Percentiles rank a stretch among this genome's conserved stretches.
phyloP scores from a whole-genome alignment of 495 filamentous ascomycete species.

The Daldinia bambusicola region DNA sequence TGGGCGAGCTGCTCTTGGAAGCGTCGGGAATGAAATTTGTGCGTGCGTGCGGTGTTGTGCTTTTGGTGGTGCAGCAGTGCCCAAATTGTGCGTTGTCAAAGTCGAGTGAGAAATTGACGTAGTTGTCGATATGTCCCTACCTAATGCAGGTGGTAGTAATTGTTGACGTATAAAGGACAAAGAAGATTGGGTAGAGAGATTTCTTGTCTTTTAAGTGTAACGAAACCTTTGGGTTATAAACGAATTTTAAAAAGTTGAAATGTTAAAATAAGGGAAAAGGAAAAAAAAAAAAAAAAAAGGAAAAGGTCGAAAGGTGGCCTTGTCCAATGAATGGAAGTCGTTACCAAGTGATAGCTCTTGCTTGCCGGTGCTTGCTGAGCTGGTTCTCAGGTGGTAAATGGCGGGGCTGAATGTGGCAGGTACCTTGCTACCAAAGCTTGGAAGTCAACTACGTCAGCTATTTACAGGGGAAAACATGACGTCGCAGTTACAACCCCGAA shows the following conservation, averaged over 20 bases:
- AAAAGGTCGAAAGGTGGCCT: constrained; percentile 32
- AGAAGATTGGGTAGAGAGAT: constrained; percentile 11
- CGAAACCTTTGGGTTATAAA: constrained; percentile 1
- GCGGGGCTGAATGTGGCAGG: constrained; percentile 30
- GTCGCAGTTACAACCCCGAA: constrained; percentile 23
- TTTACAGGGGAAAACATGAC: constrained; percentile 32
- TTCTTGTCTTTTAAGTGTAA: constrained; percentile 9
- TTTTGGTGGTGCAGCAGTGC: constrained; percentile 20
- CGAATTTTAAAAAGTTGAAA: background rate
- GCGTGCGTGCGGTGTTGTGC: background rate
- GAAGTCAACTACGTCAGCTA: constrained; percentile 43
- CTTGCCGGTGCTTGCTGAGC: constrained; percentile 27
- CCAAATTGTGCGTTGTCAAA: constrained; percentile 40
- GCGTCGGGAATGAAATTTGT: constrained; percentile 34
- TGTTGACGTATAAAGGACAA: constrained; percentile 20
- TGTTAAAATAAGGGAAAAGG: background rate
- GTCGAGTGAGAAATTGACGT: constrained; percentile 25
- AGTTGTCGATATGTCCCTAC: constrained; percentile 20
- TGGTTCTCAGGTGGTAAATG: constrained; percentile 20
- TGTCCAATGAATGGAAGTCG: constrained; percentile 22
- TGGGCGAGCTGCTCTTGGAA: constrained; percentile 50
- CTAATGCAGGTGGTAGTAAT: constrained; percentile 6
- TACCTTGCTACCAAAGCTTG: constrained; percentile 18
- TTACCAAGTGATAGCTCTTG: constrained; percentile 24
- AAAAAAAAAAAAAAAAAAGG: no score